A percentile compares a stretch with the other conserved stretches of the same genome.
phyloP scores from a whole-genome alignment of 1,284 basidiomycete species.

The Pascua guehoae region DNA sequence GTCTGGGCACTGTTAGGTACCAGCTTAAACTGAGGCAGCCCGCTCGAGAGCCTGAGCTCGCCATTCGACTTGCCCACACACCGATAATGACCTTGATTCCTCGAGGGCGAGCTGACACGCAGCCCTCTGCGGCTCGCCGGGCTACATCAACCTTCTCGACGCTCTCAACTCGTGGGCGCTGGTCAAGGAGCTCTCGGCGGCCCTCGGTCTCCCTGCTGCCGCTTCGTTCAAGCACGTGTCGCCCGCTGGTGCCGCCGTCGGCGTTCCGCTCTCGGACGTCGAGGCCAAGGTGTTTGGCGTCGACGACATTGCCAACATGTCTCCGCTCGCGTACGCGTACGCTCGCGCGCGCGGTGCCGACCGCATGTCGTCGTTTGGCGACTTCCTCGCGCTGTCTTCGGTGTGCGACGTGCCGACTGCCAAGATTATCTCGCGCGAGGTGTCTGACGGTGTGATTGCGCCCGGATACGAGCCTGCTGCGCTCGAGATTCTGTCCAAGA shows the following conservation, averaged over 20 bases:
- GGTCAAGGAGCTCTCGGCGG: conserved; percentile 87
- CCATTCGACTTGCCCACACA: not conserved
- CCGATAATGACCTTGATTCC: not conserved
- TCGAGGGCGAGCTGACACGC: conserved; percentile 5
- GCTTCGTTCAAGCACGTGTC: conserved; percentile 99
- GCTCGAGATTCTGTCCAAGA: conserved; percentile 85
- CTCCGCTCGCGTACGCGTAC: conserved; percentile 87
- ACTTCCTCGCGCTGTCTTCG: conserved; percentile 94
- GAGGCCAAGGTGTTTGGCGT: conserved; percentile 97
- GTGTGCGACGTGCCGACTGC: conserved; percentile 92
- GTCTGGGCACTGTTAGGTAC: not conserved
- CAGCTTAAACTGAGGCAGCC: not conserved
- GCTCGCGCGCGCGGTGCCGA: conserved; percentile 95
- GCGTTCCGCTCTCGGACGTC: conserved; percentile 72
- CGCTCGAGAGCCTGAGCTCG: too few species aligned
- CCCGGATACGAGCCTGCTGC: conserved; percentile 88
- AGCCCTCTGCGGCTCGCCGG: conserved; percentile 91
- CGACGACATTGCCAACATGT: conserved; percentile 84
- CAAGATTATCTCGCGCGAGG: conserved; percentile 93
- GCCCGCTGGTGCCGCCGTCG: conserved; percentile 92
- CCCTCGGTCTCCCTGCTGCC: conserved; percentile 78
- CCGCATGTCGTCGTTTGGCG: conserved; percentile 98
- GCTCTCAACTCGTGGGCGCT: conserved; percentile 96
- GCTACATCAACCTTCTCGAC: conserved; percentile 99
- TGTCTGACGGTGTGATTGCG: conserved; percentile 96